phyloP scores from a whole-genome alignment of 495 filamentous ascomycete genomes.

The Margaritispora aquatica region DNA sequence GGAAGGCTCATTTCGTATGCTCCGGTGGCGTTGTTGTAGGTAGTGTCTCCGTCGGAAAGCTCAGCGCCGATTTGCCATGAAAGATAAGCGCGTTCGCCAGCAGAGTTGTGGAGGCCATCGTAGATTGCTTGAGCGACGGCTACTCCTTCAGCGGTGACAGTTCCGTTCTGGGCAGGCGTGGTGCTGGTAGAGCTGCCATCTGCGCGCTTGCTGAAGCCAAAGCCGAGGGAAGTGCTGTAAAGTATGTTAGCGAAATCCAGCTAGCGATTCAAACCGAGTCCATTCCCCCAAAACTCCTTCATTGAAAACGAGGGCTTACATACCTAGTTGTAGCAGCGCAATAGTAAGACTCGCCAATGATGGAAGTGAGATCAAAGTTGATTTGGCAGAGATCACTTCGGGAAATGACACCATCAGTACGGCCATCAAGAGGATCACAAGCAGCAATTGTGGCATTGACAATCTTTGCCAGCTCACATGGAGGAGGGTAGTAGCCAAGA shows the following conservation, averaged over 20 bases:
- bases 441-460: constrained; percentile 43
- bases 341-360: constrained; percentile 42
- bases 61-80: constrained; percentile 36
- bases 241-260: background rate
- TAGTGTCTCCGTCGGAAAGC: constrained; percentile 36
- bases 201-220: constrained; percentile 16
- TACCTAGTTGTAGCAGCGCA: constrained; percentile 31
- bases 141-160: constrained; percentile 33
- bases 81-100: constrained; percentile 39
- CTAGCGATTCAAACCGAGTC: too few species aligned
- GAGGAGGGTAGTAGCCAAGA: constrained; percentile 41
- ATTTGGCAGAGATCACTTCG: constrained; percentile 47
- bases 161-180: constrained; percentile 38
- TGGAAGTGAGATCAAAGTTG: constrained; percentile 37
- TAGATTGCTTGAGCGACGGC: constrained; percentile 35
- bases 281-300: too few species aligned
- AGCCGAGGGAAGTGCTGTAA: constrained; percentile 16
- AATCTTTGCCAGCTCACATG: constrained; percentile 45
- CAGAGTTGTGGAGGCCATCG: constrained; percentile 37
- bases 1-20: constrained; percentile 33
- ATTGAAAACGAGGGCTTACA: background rate
- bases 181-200: constrained; percentile 11
- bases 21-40: constrained; percentile 34
- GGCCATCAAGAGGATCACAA: constrained; percentile 47
- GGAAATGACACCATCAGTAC: constrained; percentile 44